Base-by-base conservation (phyloP, 345 rosid genomes). In the Euphorbia lathyris region DNA sequence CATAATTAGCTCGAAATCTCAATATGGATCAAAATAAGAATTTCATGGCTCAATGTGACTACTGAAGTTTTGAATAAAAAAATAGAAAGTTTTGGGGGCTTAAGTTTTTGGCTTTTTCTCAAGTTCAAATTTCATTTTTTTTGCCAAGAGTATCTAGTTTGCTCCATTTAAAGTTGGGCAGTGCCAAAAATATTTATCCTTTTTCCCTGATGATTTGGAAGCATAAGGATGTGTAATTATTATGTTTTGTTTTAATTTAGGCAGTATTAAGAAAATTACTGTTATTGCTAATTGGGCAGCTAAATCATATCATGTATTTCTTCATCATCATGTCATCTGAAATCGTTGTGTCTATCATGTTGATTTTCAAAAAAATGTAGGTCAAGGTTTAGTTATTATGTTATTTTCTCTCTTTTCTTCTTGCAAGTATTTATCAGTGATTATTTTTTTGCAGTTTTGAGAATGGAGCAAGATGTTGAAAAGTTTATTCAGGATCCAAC, bases 391-490 rank as follows among this genome's bases (percentile, higher is more conserved):
- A 57, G 30, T 58, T 7, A 58, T 30, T 40, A 14, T n/a, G 17
- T 20, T 53, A 3, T 22, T 23, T 5, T 38, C 29, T 38, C 16
- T 55, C 9, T 14, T 16, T 8, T 57, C 8, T 17, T 68, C 22
- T 10, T n/a, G 17, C 1, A 52, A 45, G 20, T 53, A 19, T 53
- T 50, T 12, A 8, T 1, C 17, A 43, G 25, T 52, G 6, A 38
- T 75, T 12, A 57, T 47, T 74, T 50, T 58, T 68, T 12, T 69
- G 76, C 79, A 90, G 96, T 90, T 80, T 74, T 90, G 67, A 82
- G 96, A 55, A 86, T 90, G 88, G 96, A 90, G 78, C 96, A 90
- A 82, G 96, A 87, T 58, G 72, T 90, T 66, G 89, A 87, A 71
- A 90, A 85, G 79, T 90, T 90, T 61, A 82, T 90, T 9, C 75